Conservation (phyloP, 306 rosid species). For the Ochetophila trinervis region DNA sequence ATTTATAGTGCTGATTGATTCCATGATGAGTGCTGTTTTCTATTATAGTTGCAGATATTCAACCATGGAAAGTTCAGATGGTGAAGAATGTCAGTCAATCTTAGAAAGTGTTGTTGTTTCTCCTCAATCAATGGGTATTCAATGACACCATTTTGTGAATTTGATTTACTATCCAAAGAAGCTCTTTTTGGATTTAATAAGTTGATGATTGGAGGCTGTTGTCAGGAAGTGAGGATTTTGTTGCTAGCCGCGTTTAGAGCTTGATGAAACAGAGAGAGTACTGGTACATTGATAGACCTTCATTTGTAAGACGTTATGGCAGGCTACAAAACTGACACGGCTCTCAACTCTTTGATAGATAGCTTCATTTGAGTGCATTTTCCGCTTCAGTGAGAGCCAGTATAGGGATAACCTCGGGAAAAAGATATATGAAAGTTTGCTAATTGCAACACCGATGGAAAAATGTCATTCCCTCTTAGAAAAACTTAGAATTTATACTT, state of each 20-base stretch:
- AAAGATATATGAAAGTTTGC: constrained; percentile 26
- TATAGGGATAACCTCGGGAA: background rate
- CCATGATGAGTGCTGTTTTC: constrained; percentile 66
- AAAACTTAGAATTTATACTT: constrained; percentile 18
- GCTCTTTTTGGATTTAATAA: constrained; percentile 24
- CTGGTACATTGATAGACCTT: constrained; percentile 21
- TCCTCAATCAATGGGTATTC: constrained; percentile 44
- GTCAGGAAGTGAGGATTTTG: constrained; percentile 13
- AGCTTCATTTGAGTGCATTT: constrained; percentile 27
- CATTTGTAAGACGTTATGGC: constrained; percentile 5
- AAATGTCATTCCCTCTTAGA: constrained; percentile 20
- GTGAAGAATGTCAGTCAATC: constrained; percentile 44
- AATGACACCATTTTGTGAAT: constrained; percentile 36
- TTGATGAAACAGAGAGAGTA: constrained; percentile 17
- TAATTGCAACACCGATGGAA: constrained; percentile 21
- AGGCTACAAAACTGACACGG: constrained; percentile 6
- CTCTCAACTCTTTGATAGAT: constrained; percentile 24
- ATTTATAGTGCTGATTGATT: constrained; percentile 77
- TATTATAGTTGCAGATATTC: constrained; percentile 25
- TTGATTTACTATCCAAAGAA: constrained; percentile 14
- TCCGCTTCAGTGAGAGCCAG: too few species aligned
- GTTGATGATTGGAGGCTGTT: constrained; percentile 27
- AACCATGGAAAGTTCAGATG: constrained; percentile 34
- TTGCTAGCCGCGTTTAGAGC: constrained; percentile 8
- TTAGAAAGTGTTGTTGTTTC: constrained; percentile 39